A percentile compares a stretch with the other conserved stretches of the same genome.
Conservation (phyloP, 2,329 filamentous ascomycete species). For the Fusarium stilboides region DNA sequence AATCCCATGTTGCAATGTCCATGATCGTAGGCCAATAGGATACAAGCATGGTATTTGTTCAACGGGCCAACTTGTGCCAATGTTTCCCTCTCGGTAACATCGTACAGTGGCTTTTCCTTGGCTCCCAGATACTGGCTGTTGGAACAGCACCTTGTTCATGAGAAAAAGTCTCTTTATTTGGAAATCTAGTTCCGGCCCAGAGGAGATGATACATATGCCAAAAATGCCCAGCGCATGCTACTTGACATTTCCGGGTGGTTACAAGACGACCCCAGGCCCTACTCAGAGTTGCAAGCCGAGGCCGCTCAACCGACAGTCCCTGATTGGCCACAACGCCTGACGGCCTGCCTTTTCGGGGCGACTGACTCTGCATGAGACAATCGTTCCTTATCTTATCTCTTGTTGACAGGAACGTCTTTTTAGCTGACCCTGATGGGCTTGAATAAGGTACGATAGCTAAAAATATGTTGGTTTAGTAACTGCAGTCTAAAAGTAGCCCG, state of each 20-base stretch:
- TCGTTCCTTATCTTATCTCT: constrained; percentile 24
- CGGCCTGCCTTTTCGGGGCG: constrained; percentile 39
- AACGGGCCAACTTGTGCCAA: neutral
- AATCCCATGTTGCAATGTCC: neutral
- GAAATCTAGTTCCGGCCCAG: neutral
- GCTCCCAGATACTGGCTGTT: no score
- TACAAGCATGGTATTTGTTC: neutral
- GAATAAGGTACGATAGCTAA: no score
- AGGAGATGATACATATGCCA: neutral
- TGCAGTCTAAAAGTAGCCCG: no score
- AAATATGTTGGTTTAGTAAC: no score
- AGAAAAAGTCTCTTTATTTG: neutral
- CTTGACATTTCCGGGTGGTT: neutral
- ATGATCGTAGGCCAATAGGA: neutral
- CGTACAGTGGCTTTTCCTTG: neutral
- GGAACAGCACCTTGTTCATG: no score
- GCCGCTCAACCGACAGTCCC: constrained; percentile 19
- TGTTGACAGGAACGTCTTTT: neutral
- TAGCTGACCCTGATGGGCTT: no score
- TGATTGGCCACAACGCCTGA: constrained; percentile 35
- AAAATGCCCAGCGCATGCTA: neutral
- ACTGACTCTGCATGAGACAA: neutral
- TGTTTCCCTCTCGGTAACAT: neutral
- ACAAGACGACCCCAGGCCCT: constrained; percentile 5
- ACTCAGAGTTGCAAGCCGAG: constrained; percentile 27